phyloP scores from a whole-genome alignment of 1,284 basidiomycete species.

The Cystobasidium slooffiae region DNA sequence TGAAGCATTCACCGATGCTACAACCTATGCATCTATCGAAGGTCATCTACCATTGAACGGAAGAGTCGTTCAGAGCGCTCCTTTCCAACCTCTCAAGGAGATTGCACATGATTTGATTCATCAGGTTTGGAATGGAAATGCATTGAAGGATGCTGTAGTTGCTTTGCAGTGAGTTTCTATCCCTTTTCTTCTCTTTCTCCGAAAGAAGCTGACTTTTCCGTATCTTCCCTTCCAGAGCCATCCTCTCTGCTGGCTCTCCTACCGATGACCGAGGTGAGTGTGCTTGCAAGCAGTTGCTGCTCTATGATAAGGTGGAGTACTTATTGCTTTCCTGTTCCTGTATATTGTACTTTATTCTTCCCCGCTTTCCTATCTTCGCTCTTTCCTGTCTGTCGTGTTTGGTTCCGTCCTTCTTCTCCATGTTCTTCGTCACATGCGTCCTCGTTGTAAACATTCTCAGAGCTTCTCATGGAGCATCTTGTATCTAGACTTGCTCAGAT shows the following conservation, averaged over 20 bases:
- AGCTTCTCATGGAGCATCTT: conserved; percentile 32
- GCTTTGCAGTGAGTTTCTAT: conserved; percentile 13
- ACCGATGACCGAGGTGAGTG: conserved; percentile 25
- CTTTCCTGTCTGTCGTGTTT: too few relatives aligned
- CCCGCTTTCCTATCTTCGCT: too few relatives aligned
- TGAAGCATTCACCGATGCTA: conserved; percentile 10
- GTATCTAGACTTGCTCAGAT: conserved; percentile 22
- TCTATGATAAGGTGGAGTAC: too few relatives aligned
- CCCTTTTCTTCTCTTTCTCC: neutral
- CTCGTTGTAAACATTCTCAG: neutral
- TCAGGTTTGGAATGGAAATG: conserved; percentile 21
- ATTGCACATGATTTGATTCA: conserved; percentile 15
- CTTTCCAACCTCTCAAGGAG: conserved; percentile 9
- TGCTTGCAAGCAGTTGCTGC: too few relatives aligned
- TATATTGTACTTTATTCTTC: too few relatives aligned
- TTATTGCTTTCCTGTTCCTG: too few relatives aligned
- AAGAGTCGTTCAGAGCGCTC: neutral
- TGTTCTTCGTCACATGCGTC: neutral
- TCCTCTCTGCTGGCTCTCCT: conserved; percentile 12
- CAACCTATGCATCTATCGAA: neutral
- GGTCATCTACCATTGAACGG: neutral
- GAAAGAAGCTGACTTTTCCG: too few relatives aligned
- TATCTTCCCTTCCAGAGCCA: neutral
- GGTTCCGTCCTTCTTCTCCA: neutral
- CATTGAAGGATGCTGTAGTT: conserved; percentile 12